Base-by-base conservation (phyloP, 352 stramenopile species). In the Elongisporangium prolatum region DNA sequence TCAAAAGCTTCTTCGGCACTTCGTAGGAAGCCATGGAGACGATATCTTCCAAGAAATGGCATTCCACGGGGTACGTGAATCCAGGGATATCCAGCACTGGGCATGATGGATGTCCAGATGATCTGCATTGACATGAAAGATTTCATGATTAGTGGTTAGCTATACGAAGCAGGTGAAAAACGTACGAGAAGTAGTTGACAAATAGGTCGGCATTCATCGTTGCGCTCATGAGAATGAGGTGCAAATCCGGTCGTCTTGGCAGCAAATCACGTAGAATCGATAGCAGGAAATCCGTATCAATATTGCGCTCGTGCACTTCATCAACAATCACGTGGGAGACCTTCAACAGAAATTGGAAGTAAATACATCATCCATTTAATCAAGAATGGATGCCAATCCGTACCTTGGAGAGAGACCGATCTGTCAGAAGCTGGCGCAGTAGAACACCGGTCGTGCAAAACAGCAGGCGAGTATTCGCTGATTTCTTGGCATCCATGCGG, bases 311-410 rank as follows among this genome's bases (percentile, higher is more conserved):
- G 68, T 99, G 96, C 20, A 99, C 96, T 74, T 99, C 97, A 74
- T 99, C 98, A n/a, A 99, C 90, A 52, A 99, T 91, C 56, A 99
- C 86, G 67, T 99, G 97, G 16, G 94, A 97, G 17, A 99, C 72
- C 72, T 81, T 16, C 17, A 49, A 22, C 7, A 40, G 2, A 16
- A 11, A 54, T n/a, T 2, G 3, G 48, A 16, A 48, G 17, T 20
- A 54, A 28, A 47, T 59, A 10, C 38, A 28, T 6, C 20, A 49
- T 20, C 38, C 17, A 16, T 16, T 24, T 0, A 14, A 2, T 37
- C 34, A 60, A 28, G n/a, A n/a, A n/a, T n/a, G n/a, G n/a, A n/a
- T n/a, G n/a, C n/a, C 21, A 56, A 25, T 10, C 0, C 58, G 21
- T 71, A 98, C 84, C 25, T 79, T 86, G 8, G 91, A 72, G 0